These are phyloP conservation scores for Xylaria grammica DNA, from an alignment of 495 filamentous ascomycete species.

Conservation along the genomic window DNA sequence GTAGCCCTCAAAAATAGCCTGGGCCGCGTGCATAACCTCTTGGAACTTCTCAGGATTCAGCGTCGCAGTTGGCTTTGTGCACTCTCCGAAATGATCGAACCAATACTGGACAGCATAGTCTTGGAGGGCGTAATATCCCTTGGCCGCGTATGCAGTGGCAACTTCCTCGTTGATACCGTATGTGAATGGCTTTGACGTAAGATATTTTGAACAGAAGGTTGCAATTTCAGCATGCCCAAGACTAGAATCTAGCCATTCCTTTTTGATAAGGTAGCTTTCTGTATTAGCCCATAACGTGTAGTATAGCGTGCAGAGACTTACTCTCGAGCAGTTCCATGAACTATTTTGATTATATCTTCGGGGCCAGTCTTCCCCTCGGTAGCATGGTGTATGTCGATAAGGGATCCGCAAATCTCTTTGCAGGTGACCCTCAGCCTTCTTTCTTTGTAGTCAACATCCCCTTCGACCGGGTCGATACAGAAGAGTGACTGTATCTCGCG, in stretches of 20 bases:
- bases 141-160: not conserved
- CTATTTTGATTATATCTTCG: constrained; percentile 11
- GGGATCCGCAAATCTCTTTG: constrained; percentile 23
- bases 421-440: constrained; percentile 14
- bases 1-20: not conserved
- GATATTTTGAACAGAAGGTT: constrained; percentile 9
- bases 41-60: not conserved
- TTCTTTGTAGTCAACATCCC: constrained; percentile 10
- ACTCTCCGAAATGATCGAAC: constrained; percentile 21
- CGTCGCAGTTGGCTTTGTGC: not conserved
- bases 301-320: not conserved
- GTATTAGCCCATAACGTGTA: not conserved
- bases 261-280: not conserved
- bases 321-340: constrained; percentile 12
- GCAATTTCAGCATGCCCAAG: not conserved
- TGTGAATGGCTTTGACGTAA: not conserved
- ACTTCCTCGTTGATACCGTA: not conserved
- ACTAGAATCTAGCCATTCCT: not conserved
- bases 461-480: constrained; percentile 21
- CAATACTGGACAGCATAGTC: constrained; percentile 23
- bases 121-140: constrained; percentile 19
- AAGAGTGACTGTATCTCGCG: constrained; percentile 23
- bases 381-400: constrained; percentile 14
- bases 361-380: not conserved
- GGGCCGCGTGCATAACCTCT: not conserved